Evolutionary conservation across 495 filamentous ascomycete species (phyloP).

Genomic region (Tuber indicum): DNA sequence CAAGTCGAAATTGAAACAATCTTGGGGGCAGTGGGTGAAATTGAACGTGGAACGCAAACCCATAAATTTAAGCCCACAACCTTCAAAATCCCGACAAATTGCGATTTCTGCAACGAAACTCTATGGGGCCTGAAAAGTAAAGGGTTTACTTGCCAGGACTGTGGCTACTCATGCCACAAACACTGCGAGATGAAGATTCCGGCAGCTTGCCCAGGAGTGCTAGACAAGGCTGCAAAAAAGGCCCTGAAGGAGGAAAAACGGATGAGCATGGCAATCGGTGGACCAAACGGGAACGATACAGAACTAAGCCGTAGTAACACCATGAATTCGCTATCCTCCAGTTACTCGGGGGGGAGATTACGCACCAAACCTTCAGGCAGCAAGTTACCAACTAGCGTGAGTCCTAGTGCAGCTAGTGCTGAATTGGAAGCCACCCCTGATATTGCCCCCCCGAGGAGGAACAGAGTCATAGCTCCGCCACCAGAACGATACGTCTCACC

Average conservation of each 20-base stretch:
- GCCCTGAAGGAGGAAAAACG: slow-evolving; percentile 62
- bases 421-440: slow-evolving; percentile 13
- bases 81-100: slow-evolving; percentile 98
- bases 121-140: slow-evolving; percentile 92
- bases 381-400: slow-evolving; percentile 31
- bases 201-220: slow-evolving; percentile 84
- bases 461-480: slow-evolving; percentile 77
- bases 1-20: slow-evolving; percentile 91
- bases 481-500: slow-evolving; percentile 69
- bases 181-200: slow-evolving; percentile 99
- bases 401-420: slow-evolving; percentile 39
- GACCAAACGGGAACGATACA: slow-evolving; percentile 42
- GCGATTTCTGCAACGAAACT: slow-evolving; percentile 88
- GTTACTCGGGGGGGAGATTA: slow-evolving; percentile 55
- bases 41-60: slow-evolving; percentile 81
- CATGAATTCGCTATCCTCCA: slow-evolving; percentile 86
- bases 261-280: slow-evolving; percentile 45
- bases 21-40: slow-evolving; percentile 74
- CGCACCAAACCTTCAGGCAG: slow-evolving; percentile 4
- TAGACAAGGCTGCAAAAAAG: slow-evolving; percentile 76
- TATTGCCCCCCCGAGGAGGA: slow-evolving; percentile 45
- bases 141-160: slow-evolving; percentile 90
- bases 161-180: slow-evolving; percentile 94
- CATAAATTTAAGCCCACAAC: slow-evolving; percentile 96
- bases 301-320: slow-evolving; percentile 71